Conservation (phyloP, 768 basidiomycete genomes). For the Clavulina sp. region DNA sequence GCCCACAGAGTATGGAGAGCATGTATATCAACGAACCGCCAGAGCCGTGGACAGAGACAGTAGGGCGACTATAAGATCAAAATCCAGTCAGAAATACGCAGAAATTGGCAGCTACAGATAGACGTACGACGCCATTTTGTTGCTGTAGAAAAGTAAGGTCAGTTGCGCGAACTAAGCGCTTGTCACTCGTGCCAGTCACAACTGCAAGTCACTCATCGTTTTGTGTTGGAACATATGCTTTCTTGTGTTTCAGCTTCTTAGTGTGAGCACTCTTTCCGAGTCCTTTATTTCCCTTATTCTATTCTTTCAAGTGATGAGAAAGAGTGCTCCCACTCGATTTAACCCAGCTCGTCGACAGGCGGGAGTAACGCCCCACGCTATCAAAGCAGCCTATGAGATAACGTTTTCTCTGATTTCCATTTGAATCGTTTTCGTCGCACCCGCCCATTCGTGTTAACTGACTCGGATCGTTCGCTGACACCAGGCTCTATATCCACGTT, state of each 20-base stretch:
- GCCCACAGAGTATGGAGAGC: neutral
- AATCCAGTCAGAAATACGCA: slow-evolving; percentile 42
- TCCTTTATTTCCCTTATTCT: neutral
- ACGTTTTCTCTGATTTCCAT: too few species aligned
- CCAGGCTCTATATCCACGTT: too few species aligned
- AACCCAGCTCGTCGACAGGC: neutral
- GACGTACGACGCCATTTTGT: neutral
- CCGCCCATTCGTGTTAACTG: too few species aligned
- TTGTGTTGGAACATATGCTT: neutral
- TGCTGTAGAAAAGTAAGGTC: neutral
- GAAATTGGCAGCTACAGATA: neutral
- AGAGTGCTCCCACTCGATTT: neutral
- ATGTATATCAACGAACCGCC: slow-evolving; percentile 36
- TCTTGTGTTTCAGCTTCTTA: neutral
- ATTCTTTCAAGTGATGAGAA: neutral
- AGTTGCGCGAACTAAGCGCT: neutral
- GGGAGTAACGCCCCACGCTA: neutral
- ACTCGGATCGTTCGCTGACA: too few species aligned
- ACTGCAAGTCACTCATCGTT: neutral
- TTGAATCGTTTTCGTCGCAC: too few species aligned
- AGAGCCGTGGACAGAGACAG: slow-evolving; percentile 65
- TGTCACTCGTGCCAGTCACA: neutral
- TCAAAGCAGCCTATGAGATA: neutral
- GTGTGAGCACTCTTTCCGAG: neutral
- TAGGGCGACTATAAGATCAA: too few species aligned